Conservation (phyloP, 306 rosid genomes). For the Trichosanthes truncata region DNA sequence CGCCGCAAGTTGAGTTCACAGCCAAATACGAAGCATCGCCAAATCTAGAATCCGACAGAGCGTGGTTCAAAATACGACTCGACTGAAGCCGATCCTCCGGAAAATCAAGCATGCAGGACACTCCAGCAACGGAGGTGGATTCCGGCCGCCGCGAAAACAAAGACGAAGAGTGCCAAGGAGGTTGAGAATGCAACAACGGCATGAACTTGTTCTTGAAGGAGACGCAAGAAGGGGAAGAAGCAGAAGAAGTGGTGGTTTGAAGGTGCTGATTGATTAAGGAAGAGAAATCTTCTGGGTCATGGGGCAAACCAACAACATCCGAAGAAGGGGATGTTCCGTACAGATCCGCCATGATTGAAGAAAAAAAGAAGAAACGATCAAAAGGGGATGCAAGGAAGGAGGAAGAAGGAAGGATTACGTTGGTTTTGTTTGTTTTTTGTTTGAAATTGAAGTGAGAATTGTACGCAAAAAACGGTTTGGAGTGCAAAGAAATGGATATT, state of each 20-base stretch:
- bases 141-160: constrained; percentile 11
- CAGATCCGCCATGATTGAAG: constrained; percentile 36
- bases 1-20: constrained; percentile 11
- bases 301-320: constrained; percentile 12
- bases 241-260: constrained; percentile 17
- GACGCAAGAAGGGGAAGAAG: constrained; percentile 17
- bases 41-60: constrained; percentile 5
- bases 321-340: constrained; percentile 34
- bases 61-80: constrained; percentile 5
- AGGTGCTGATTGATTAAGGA: constrained; percentile 51
- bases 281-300: constrained; percentile 50
- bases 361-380: constrained; percentile 3
- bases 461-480: neutral
- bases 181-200: constrained; percentile 16
- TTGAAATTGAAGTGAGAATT: neutral
- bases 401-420: neutral
- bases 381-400: neutral
- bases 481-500: neutral
- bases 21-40: neutral
- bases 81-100: constrained; percentile 13
- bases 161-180: constrained; percentile 12
- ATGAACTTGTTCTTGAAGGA: constrained; percentile 18
- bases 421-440: neutral
- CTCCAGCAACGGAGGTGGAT: neutral
- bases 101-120: constrained; percentile 8